These are phyloP conservation scores for Pythium grandisporangium DNA, from an alignment of 352 stramenopile species.

Conservation along the genomic window DNA sequence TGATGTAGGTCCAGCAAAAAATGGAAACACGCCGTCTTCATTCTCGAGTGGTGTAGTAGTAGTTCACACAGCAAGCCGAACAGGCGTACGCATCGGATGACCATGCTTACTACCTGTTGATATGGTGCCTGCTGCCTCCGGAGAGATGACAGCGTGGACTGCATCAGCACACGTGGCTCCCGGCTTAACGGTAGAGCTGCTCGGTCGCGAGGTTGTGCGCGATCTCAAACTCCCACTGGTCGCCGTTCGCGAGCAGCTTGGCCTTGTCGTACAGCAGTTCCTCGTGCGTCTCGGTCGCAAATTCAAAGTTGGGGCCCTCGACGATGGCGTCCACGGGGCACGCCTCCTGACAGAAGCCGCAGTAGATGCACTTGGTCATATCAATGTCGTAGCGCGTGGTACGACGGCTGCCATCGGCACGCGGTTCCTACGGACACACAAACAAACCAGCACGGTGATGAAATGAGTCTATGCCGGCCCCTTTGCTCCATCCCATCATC, in stretches of 20 bases:
- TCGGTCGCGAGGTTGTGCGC: conserved; percentile 98
- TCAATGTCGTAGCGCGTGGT: conserved; percentile 99
- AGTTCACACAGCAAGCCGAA: no score
- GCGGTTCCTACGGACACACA: conserved; percentile 90
- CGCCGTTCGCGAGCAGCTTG: conserved; percentile 98
- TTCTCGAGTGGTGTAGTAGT: no score
- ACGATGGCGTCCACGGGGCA: conserved; percentile 99
- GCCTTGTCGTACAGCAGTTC: conserved; percentile 99
- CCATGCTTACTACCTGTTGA: no score
- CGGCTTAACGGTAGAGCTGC: conserved; percentile 98
- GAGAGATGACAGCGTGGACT: no score
- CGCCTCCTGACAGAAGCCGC: conserved; percentile 93
- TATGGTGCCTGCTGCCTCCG: no score
- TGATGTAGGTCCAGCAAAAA: no score
- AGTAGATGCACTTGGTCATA: conserved; percentile 99
- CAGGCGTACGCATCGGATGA: no score
- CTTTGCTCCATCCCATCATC: no score
- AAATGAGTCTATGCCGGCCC: no score
- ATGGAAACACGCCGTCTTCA: no score
- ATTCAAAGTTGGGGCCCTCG: conserved; percentile 99
- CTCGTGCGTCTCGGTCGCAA: conserved; percentile 98
- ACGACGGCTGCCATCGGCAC: conserved; percentile 95
- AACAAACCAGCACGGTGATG: no score
- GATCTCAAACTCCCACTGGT: conserved; percentile 99
- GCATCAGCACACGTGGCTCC: not conserved